Percentiles rank a stretch among this genome's conserved stretches.
Conservation (phyloP, 2,329 filamentous ascomycete species). For the Teratosphaeria zuluensis region DNA sequence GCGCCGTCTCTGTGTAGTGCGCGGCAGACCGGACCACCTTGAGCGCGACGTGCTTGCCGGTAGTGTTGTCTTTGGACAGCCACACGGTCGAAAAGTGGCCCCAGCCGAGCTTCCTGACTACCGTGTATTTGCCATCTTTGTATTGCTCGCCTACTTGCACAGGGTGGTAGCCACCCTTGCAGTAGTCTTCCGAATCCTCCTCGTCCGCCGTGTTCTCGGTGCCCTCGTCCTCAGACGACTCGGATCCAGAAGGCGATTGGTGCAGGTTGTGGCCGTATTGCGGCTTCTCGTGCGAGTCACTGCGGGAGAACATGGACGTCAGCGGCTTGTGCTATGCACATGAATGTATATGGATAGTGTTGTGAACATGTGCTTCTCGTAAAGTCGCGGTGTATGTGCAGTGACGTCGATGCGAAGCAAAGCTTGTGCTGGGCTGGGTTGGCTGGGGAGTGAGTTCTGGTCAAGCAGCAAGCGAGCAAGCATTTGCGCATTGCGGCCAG, state of each 20-base stretch:
- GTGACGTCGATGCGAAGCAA: not conserved
- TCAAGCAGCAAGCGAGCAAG: not conserved
- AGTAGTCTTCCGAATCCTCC: conserved; percentile 98
- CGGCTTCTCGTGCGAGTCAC: conserved; percentile 22
- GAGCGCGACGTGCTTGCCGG: conserved; percentile 87
- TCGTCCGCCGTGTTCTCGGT: conserved; percentile 91
- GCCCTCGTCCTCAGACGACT: conserved; percentile 63
- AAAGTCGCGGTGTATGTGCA: conserved; percentile 7
- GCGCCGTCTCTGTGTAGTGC: conserved; percentile 96
- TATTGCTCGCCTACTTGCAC: conserved; percentile 91
- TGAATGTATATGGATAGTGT: not conserved
- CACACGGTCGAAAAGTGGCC: conserved; percentile 98
- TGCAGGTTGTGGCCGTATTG: conserved; percentile 48
- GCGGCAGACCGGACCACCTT: conserved; percentile 96
- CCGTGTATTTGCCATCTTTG: conserved; percentile 93
- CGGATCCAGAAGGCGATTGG: conserved; percentile 44
- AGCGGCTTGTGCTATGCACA: not conserved
- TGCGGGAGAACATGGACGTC: not conserved
- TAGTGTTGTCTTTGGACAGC: conserved; percentile 72
- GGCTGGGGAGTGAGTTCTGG: not conserved
- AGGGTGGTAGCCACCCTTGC: conserved; percentile 96
- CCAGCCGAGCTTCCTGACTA: conserved; percentile 95
- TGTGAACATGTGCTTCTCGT: conserved; percentile 6
- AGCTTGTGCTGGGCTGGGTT: not conserved
- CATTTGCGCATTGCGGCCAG: not conserved